Evolutionary conservation across 306 rosid genomes (phyloP), one percentile per base, ranked within the genome.

Genomic region (Quercus rubra): DNA sequence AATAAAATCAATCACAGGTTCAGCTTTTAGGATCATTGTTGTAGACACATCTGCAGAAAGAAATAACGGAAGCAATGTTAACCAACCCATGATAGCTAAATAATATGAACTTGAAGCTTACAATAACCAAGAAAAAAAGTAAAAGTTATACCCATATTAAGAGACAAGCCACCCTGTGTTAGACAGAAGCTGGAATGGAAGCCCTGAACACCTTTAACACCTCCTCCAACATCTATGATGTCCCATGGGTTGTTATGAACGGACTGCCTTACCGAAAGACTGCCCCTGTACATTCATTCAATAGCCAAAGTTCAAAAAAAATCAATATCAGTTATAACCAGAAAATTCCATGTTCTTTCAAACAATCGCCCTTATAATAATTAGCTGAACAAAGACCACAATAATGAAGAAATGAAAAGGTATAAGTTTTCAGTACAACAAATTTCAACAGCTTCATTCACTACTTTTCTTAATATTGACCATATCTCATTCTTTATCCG

Each of bases 251-350:
- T 95, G 61, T 87, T 92, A 19, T 82, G 92, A 76, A 92, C 91
- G 87, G 97, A 92, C 71, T 94, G 99, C 67, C 97, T 81, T 56
- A 91, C 97, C 83, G 92, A 81, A 80, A 92, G 95, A 81, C 97
- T 89, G 46, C 94, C 95, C 85, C 99, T 92, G 77, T 74, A 69
- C 85, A 85, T 77, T 38, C 43, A 38, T 38, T 82, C 77, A 80
- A 75, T 80, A 72, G 55, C 74, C 71, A 71, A 31, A 18, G 52
- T 77, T 80, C 61, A 80, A 83, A 56, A 54, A 61, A 61, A 79
- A 38, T 63, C 38, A 28, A 14, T 10, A 15, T 62, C 33, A 14
- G 10, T 1, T 38, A 6, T 62, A 62, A 38, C 43, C 43, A 38
- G 43, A 18, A 7, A 25, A 62, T 31, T 27, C 28, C 38, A 7